Evolutionary conservation across 352 stramenopile genomes (phyloP), one percentile per base, ranked within the genome.

Genomic region (Phytophthora sansomeana): DNA sequence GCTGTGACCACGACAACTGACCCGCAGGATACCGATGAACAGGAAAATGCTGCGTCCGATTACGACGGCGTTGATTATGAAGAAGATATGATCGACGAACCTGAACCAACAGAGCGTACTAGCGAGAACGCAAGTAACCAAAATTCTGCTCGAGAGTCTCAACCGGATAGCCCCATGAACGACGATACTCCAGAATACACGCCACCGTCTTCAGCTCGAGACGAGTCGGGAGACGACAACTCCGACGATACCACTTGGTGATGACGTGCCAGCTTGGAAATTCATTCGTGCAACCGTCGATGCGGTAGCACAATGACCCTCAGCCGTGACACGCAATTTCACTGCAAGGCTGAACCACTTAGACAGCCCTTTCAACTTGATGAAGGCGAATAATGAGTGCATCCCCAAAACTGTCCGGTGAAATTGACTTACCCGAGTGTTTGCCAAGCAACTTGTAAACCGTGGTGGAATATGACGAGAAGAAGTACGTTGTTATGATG

Each of bases 161-260:
- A 61, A 59, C 54, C 49, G 17, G 33, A 58, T 41, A 41, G 6
- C 26, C 28, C 30, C 6, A n/a, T 21, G 2, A 55, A 55, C 13
- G 38, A 65, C 13, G 36, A 28, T 24, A 74, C 67, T 38, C 67
- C 54, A 49, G 67, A 74, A 6, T 74, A 74, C 36, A 74, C 67
- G 14, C 67, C 67, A 0, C 47, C 54, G 14, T 74, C 60, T 24
- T 48, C 67, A 17, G 60, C 41, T 19, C 67, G 67, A 39, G 61
- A 75, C 54, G 69, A 62, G 44, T 51, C 65, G 6, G 54, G 41
- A 56, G 29, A 26, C 49, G 49, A 19, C 29, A 50, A 71, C 35
- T 41, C 58, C 13, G 49, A 60, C 5, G 57, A 72, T 38, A 13
- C 41, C 6, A 42, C 39, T 1, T 66, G 63, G 55, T 72, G 30